phyloP scores from a whole-genome alignment of 2,329 filamentous ascomycete genomes.

The Colletotrichum sansevieriae region DNA sequence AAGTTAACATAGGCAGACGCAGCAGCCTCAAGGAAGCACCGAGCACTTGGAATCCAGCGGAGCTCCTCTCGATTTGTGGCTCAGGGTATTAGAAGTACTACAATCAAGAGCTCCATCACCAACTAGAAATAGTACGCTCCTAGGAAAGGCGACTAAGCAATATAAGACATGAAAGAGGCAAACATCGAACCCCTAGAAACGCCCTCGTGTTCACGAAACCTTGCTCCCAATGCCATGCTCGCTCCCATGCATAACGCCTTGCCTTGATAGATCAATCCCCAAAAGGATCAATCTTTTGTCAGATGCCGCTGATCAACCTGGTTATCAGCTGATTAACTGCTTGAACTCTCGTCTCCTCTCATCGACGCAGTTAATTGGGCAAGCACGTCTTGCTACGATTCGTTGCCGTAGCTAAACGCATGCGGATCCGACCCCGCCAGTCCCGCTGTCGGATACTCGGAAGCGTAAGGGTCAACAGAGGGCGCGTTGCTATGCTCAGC shows the following conservation, averaged over 20 bases:
- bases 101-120: too few relatives aligned
- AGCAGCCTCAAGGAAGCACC: too few relatives aligned
- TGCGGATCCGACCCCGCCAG: slow-evolving; percentile 18
- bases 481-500: slow-evolving; percentile 57
- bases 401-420: slow-evolving; percentile 56
- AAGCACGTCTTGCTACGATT: slow-evolving; percentile 49
- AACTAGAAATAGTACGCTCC: too few relatives aligned
- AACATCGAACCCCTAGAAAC: slow-evolving; percentile 29
- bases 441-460: slow-evolving; percentile 55
- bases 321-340: too few relatives aligned
- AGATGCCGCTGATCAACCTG: too few relatives aligned
- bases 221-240: slow-evolving; percentile 34
- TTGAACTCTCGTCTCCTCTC: background rate
- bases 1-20: too few relatives aligned
- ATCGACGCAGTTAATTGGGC: background rate
- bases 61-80: too few relatives aligned
- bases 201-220: slow-evolving; percentile 31
- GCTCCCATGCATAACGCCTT: slow-evolving; percentile 39
- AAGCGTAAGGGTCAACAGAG: slow-evolving; percentile 54
- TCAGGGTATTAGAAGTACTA: too few relatives aligned
- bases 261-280: slow-evolving; percentile 12
- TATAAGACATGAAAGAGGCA: background rate
- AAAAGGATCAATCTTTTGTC: background rate
- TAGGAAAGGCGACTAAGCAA: background rate
- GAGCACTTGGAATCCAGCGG: too few relatives aligned